Conservation (phyloP, 129 eudicot species). For the Lactuca saligna region DNA sequence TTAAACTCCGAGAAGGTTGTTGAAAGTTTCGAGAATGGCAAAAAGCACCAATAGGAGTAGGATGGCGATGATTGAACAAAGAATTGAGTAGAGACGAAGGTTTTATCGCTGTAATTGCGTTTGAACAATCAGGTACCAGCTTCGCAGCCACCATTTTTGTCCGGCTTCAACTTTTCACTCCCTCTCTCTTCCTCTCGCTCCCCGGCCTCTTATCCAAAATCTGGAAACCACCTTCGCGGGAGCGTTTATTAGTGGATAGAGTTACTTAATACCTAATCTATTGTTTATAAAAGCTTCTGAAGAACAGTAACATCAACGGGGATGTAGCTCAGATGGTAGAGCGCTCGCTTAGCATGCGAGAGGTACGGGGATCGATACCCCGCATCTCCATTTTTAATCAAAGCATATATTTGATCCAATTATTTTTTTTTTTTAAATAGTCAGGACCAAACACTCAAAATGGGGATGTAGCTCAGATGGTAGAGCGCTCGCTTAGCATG, state of each 20-base stretch:
- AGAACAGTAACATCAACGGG: slow-evolving; percentile 12
- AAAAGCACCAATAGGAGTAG: slow-evolving; percentile 8
- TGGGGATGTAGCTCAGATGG: slow-evolving; percentile 76
- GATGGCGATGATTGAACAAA: slow-evolving; percentile 34
- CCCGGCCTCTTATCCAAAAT: slow-evolving; percentile 37
- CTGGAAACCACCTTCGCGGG: slow-evolving; percentile 37
- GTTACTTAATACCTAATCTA: background rate
- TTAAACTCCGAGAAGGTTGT: slow-evolving; percentile 13
- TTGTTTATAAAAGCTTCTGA: too few relatives aligned
- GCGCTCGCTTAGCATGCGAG: slow-evolving; percentile 90
- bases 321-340: slow-evolving; percentile 81
- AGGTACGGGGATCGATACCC: slow-evolving; percentile 84
- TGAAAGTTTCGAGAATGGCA: slow-evolving; percentile 25
- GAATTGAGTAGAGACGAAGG: slow-evolving; percentile 38
- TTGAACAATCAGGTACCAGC: slow-evolving; percentile 36
- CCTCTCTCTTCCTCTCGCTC: background rate
- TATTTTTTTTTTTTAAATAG: background rate
- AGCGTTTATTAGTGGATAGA: slow-evolving; percentile 30
- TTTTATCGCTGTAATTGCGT: slow-evolving; percentile 19
- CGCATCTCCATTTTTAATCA: slow-evolving; percentile 40
- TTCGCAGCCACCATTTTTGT: slow-evolving; percentile 49
- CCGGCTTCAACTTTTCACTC: slow-evolving; percentile 9
- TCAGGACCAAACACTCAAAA: background rate
- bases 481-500: slow-evolving; percentile 90
- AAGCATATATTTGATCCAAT: too few relatives aligned